A percentile compares a stretch with the other conserved stretches of the same genome.
Conservation (phyloP, 2,329 filamentous ascomycete species). For the Calonectria pauciramosa region DNA sequence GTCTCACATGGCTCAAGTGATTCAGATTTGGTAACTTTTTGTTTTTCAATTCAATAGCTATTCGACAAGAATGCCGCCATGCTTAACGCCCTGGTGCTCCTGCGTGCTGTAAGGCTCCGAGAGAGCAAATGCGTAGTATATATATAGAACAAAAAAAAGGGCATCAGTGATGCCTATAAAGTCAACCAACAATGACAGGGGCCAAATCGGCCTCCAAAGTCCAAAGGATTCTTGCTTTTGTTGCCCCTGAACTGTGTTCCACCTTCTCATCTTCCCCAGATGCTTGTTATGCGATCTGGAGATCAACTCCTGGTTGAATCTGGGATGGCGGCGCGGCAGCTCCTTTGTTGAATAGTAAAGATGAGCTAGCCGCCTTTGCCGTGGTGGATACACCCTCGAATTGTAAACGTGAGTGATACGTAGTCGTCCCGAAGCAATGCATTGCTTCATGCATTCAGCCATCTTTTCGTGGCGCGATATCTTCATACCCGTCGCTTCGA, state of each 20-base stretch:
- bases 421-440: slow-evolving; percentile 25
- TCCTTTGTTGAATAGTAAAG: slow-evolving; percentile 33
- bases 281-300: slow-evolving; percentile 27
- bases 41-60: slow-evolving; percentile 33
- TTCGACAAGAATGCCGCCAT: slow-evolving; percentile 34
- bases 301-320: slow-evolving; percentile 20
- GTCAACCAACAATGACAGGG: slow-evolving; percentile 32
- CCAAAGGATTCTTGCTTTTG: slow-evolving; percentile 34
- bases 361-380: slow-evolving; percentile 21
- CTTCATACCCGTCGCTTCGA: slow-evolving; percentile 37
- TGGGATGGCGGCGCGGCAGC: slow-evolving; percentile 32
- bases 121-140: slow-evolving; percentile 34
- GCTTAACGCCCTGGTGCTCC: slow-evolving; percentile 41
- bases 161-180: slow-evolving; percentile 36
- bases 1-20: background rate
- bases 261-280: slow-evolving; percentile 21
- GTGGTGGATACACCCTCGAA: slow-evolving; percentile 7
- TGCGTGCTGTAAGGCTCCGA: slow-evolving; percentile 40
- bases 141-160: slow-evolving; percentile 40
- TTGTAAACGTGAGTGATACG: slow-evolving; percentile 22
- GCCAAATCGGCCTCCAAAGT: slow-evolving; percentile 34
- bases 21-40: slow-evolving; percentile 31
- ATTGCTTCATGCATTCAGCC: slow-evolving; percentile 24
- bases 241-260: slow-evolving; percentile 20
- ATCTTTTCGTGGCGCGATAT: slow-evolving; percentile 31